Base-by-base conservation (phyloP, 257 asterid species). In the Misopates orontium region DNA sequence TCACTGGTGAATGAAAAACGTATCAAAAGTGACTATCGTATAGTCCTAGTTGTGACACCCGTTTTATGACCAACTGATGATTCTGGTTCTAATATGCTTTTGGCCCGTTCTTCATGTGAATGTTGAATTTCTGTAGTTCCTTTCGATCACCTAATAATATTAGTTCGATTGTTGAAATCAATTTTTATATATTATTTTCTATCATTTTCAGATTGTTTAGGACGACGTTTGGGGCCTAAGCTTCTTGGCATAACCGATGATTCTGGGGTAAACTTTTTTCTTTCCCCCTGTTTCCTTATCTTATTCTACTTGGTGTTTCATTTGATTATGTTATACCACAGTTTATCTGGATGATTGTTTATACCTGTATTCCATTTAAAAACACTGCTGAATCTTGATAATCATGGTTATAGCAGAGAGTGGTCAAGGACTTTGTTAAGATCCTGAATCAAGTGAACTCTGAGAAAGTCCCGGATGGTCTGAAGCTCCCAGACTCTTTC, bases 181-280 rank as follows among this genome's bases (percentile, higher is more conserved):
- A 59, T 21, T 77, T 39, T 60, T 60, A 56, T 56, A 45, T 74
- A 69, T 68, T 22, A 36, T 66, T 70, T 66, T 60, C 57, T 53
- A 32, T 44, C 60, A 52, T 42, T 82, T 80, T 75, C 92, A 94
- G 99, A 88, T 84, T 94, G 99, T 81, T 81, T 94, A 79, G 97
- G 97, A 64, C 88, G 97, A 62, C 81, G 99, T 59, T 80, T 88
- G 83, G 99, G 99, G 53, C 97, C 99, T 58, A 90, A 83, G 83
- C 81, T 94, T 79, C 89, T 94, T 56, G 95, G 97, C 57, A 81
- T 95, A 83, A 69, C 81, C 69, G 92, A 82, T 82, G 97, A 88
- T 85, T 85, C 96, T 69, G 96, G 95, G 96, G 99, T 94, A 77
- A 83, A 28, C 36, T 28, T 28, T 28, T 28, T 28, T n/a, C n/a